Percentiles rank a stretch among this genome's conserved stretches.
These are phyloP conservation scores for Diaporthe sp. DNA, from an alignment of 2,329 filamentous ascomycete genomes.

Conservation along the genomic window DNA sequence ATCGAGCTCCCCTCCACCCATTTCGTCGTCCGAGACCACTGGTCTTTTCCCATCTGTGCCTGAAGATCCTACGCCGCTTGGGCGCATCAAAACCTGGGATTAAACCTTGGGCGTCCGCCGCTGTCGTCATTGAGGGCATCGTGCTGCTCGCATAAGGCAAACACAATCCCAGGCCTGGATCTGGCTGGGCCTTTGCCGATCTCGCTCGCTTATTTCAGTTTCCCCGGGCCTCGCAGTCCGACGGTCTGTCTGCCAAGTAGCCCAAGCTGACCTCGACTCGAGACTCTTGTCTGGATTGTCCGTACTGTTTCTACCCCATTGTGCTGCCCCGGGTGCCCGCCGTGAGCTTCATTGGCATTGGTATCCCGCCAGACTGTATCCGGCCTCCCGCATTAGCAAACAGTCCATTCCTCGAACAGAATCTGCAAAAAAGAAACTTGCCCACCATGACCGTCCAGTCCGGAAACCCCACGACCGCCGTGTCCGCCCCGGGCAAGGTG, in stretches of 20 bases:
- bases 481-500: conserved; percentile 96
- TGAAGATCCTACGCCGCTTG: conserved; percentile 23
- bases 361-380: background rate
- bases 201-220: conserved; percentile 13
- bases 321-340: background rate
- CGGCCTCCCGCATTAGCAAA: background rate
- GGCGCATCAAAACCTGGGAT: background rate
- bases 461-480: conserved; percentile 59
- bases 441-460: conserved; percentile 22
- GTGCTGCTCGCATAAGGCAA: conserved; percentile 1
- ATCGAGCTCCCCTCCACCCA: conserved; percentile 9
- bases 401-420: background rate
- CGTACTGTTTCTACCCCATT: background rate
- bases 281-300: background rate
- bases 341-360: background rate
- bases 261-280: background rate
- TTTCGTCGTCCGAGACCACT: background rate
- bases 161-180: background rate
- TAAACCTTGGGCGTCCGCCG: conserved; percentile 7
- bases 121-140: conserved; percentile 31
- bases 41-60: background rate
- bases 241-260: background rate
- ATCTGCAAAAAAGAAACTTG: background rate
- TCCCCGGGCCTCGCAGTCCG: background rate
- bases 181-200: conserved; percentile 4